Conservation (phyloP, 768 basidiomycete species). For the Polyporus arcularius region DNA sequence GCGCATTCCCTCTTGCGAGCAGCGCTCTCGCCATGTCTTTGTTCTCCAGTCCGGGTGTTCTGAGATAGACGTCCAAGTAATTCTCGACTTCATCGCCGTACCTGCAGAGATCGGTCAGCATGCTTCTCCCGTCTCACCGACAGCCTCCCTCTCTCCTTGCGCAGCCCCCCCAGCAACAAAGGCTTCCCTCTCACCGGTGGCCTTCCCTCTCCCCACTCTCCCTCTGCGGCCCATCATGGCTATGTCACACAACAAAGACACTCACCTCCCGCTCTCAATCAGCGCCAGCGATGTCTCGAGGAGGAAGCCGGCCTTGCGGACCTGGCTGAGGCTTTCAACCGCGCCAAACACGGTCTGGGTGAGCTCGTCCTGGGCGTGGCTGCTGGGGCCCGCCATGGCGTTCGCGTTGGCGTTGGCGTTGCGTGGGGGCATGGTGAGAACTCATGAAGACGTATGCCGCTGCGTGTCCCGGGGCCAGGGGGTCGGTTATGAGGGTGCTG, state of each 20-base stretch:
- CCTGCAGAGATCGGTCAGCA: slow-evolving; percentile 33
- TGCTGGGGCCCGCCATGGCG: slow-evolving; percentile 14
- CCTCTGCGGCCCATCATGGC: too few species aligned
- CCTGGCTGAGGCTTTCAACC: slow-evolving; percentile 31
- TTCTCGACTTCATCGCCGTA: slow-evolving; percentile 66
- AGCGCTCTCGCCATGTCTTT: slow-evolving; percentile 55
- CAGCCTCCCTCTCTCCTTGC: neutral
- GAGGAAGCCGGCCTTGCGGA: slow-evolving; percentile 36
- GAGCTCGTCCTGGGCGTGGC: slow-evolving; percentile 34
- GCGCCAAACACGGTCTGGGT: slow-evolving; percentile 35
- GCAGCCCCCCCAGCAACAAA: neutral
- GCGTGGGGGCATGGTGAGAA: slow-evolving; percentile 15
- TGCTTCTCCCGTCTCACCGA: neutral
- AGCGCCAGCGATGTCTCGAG: slow-evolving; percentile 36
- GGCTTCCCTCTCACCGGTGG: neutral
- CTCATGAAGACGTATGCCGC: slow-evolving; percentile 6
- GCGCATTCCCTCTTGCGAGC: slow-evolving; percentile 59
- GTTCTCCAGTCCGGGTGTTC: slow-evolving; percentile 56
- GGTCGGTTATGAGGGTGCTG: slow-evolving; percentile 5
- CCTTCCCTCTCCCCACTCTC: too few species aligned
- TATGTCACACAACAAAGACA: neutral
- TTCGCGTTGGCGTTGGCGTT: neutral
- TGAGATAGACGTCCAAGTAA: slow-evolving; percentile 65
- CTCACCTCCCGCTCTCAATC: slow-evolving; percentile 37
- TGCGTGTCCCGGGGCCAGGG: slow-evolving; percentile 11